Evolutionary conservation across 305 asterid species (phyloP), one percentile per base, ranked within the genome.

Genomic region (Salvia sclarea): DNA sequence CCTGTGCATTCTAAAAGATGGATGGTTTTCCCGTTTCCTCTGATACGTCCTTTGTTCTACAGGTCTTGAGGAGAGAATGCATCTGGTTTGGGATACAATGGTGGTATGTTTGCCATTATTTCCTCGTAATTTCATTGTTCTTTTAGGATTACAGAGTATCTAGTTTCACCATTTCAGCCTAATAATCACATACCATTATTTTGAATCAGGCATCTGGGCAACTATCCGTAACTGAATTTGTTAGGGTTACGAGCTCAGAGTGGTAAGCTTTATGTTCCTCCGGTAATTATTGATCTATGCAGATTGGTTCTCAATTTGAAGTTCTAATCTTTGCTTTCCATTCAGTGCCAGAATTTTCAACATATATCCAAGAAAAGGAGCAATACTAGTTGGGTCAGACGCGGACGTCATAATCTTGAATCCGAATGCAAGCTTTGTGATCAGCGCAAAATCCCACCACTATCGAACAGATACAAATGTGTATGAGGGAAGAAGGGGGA

Each of bases 41-140:
- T 24, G 33, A 65, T 3, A 28, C 18, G 50, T 69, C 20, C 40
- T 72, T 56, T 16, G 65, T 76, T 64, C 62, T 65, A 48, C 80
- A 90, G 98, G 98, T 69, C 81, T 93, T 48, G 98, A 94, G 86
- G 98, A 94, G 86, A 87, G 97, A 81, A 91, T 94, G 97, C 97
- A 91, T 79, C 74, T 94, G 75, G 83, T 88, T 79, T 94, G 98
- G 98, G 96, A 94, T 64, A 76, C 96, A 22, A 82, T 91, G 98
- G 97, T 94, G 96, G 98, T 94, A 86, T 49, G 96, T 66, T 61
- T 48, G 5, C 62, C 60, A 41, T 53, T 30, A 25, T 52, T 20
- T n/a, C 74, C 66, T 21, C 33, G 12, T 25, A 38, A 57, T 64
- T 66, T 53, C 37, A 54, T 35, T 21, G 18, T 30, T 54, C 50